Conservation (phyloP, 2,329 filamentous ascomycete genomes). For the Microsporum audouinii region DNA sequence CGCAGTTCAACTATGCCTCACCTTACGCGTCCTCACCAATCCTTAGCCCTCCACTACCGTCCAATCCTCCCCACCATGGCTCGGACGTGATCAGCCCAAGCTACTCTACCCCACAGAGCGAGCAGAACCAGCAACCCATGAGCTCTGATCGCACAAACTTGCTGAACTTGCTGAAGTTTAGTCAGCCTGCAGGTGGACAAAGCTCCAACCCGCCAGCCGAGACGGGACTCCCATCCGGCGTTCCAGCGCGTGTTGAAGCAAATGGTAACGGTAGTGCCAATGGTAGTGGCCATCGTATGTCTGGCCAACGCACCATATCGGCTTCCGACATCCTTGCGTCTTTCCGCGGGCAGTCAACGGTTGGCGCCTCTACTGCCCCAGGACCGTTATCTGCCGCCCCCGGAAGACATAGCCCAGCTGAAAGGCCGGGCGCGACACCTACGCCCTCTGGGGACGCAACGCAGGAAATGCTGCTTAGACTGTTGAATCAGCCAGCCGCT, state of each 20-base stretch:
- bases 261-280: constrained; percentile 13
- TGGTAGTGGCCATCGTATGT: constrained; percentile 14
- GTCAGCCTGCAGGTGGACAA: constrained; percentile 31
- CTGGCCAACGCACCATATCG: constrained; percentile 34
- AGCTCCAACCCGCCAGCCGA: constrained; percentile 14
- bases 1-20: constrained; percentile 38
- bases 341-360: constrained; percentile 39
- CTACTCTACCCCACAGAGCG: constrained; percentile 33
- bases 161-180: constrained; percentile 56
- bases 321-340: constrained; percentile 48
- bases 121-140: constrained; percentile 31
- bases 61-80: constrained; percentile 45
- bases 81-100: constrained; percentile 51
- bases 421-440: constrained; percentile 8
- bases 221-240: constrained; percentile 1
- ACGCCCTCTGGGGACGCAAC: constrained; percentile 50
- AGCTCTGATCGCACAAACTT: constrained; percentile 45
- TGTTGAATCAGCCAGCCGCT: constrained; percentile 62
- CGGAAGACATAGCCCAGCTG: constrained; percentile 16
- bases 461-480: constrained; percentile 72
- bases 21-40: constrained; percentile 49
- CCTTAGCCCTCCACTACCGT: constrained; percentile 44
- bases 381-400: constrained; percentile 17
- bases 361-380: constrained; percentile 20
- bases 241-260: constrained; percentile 22